These are phyloP conservation scores for Entamoeba histolytica DNA, from an alignment of 208 protist genomes.

Conservation along the genomic window DNA sequence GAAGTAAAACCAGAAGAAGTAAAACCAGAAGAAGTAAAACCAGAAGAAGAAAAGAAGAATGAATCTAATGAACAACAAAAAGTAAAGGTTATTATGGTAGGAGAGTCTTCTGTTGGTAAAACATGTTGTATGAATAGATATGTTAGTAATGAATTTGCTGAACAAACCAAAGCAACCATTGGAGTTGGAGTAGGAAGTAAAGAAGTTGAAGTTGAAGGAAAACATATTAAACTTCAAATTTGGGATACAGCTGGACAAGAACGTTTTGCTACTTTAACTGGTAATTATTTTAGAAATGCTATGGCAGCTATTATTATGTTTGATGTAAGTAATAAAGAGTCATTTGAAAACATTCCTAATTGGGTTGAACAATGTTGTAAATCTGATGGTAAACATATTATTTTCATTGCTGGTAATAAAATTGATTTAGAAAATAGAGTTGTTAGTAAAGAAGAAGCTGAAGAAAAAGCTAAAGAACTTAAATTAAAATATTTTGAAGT, in stretches of 20 bases:
- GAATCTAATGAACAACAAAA: not conserved
- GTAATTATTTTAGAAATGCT: constrained; percentile 72
- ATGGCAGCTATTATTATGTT: constrained; percentile 97
- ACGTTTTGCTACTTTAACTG: not conserved
- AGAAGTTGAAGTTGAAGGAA: constrained; percentile 27
- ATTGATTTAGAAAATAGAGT: constrained; percentile 12
- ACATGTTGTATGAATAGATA: constrained; percentile 8
- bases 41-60: not conserved
- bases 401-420: constrained; percentile 37
- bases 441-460: not conserved
- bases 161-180: constrained; percentile 32
- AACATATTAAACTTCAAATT: constrained; percentile 24
- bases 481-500: not conserved
- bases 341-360: constrained; percentile 98
- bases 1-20: not conserved
- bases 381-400: constrained; percentile 1
- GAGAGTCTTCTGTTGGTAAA: constrained; percentile 19
- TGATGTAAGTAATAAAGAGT: constrained; percentile 95
- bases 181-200: constrained; percentile 41
- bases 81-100: not conserved
- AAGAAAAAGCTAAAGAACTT: not conserved
- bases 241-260: not conserved
- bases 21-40: not conserved
- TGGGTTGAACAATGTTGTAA: constrained; percentile 47
- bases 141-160: constrained; percentile 5